Evolutionary conservation across 1,284 basidiomycete species (phyloP), one percentile per base, ranked within the genome.

Genomic region (Rhodofomes roseus): DNA sequence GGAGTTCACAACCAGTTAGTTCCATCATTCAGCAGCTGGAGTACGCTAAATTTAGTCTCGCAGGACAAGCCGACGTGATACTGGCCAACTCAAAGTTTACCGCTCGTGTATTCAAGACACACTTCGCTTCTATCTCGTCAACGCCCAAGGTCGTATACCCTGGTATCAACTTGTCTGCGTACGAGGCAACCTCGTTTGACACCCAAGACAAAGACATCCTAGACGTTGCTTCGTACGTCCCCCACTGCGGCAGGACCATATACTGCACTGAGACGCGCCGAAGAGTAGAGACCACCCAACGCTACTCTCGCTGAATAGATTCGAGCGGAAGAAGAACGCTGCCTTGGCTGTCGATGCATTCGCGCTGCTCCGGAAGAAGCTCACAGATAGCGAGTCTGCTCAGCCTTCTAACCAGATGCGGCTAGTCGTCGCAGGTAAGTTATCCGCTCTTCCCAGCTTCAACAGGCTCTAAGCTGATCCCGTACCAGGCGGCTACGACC

Each of bases 81-180:
- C 81, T 98, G 8, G 93, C 92, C 43, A 99, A 99, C 72, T 98
- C 96, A 1, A 79, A 85, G 18, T 99, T 98, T 70, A 98, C 96
- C 0, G 84, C 87, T 16, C 75, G 86, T 14, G 84, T 96, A 0
- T 96, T 96, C 72, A 81, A 81, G 58, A 77, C 81, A 2, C 87
- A 93, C 57, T 95, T 98, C 69, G 80, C 83, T 1, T 85, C 87
- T 0, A 86, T 98, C 44, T 61, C 62, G 0, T 76, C 79, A 20
- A 78, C 77, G 2, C 93, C 92, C 1, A 80, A 79, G 29, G 89
- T 97, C 9, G 87, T 98, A 22, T 96, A 98, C 71, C 96, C 97
- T 0, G 95, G 94, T 1, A 95, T 98, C 60, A 94, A 95, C 67
- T 75, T 92, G 34, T 75, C 82, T 5, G 85, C 87, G 0, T 96